Conservation (phyloP, 2,329 filamentous ascomycete species). For the Venturia carpophila region DNA sequence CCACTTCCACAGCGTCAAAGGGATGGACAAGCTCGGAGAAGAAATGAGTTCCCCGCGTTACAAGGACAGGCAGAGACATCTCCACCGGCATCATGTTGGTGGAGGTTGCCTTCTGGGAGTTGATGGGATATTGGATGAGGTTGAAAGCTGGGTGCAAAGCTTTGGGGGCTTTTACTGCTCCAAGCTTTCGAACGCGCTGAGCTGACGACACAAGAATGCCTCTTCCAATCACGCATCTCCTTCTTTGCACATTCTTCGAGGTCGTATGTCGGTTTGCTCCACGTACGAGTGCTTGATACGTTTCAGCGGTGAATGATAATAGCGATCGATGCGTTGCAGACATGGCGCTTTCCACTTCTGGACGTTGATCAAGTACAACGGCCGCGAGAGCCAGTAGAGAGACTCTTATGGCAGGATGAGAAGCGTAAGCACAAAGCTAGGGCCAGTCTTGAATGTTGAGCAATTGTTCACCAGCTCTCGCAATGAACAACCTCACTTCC, state of each 20-base stretch:
- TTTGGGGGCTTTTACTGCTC: background rate
- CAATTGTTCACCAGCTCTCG: background rate
- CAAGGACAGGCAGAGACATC: background rate
- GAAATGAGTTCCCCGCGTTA: background rate
- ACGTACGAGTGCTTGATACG: background rate
- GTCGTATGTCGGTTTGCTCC: too few relatives aligned
- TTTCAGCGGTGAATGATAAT: background rate
- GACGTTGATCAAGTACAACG: background rate
- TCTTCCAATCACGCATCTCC: background rate
- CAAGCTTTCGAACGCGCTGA: background rate
- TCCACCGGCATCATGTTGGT: background rate
- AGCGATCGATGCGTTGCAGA: background rate
- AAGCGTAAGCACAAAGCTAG: background rate
- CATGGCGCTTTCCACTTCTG: background rate
- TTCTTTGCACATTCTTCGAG: background rate
- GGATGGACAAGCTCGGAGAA: background rate
- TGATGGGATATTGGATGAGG: background rate
- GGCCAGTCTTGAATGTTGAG: background rate
- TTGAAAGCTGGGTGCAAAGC: background rate
- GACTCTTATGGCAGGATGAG: background rate
- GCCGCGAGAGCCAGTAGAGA: background rate
- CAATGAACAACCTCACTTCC: background rate
- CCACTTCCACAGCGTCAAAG: background rate
- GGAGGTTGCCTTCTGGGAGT: background rate
- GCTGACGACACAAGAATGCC: background rate